These are phyloP conservation scores for Trifolium pratense DNA, from an alignment of 306 rosid species.

Conservation along the genomic window DNA sequence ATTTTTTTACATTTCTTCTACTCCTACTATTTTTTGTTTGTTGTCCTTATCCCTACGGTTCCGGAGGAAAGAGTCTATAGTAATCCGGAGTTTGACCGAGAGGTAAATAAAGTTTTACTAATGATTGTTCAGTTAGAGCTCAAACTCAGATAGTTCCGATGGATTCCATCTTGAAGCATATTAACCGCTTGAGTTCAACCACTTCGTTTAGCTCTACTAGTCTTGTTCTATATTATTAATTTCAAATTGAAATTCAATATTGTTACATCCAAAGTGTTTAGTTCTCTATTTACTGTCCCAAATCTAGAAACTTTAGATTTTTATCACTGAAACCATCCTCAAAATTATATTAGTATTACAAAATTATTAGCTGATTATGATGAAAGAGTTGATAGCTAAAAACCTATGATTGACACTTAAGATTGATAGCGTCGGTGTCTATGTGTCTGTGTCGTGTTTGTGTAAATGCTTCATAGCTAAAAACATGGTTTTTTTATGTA, in stretches of 20 bases:
- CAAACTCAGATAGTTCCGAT: no score
- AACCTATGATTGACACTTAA: background rate
- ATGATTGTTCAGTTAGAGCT: no score
- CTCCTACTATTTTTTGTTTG: no score
- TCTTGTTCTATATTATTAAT: constrained; percentile 5
- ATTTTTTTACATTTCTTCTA: background rate
- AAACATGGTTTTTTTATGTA: background rate
- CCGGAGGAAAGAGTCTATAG: no score
- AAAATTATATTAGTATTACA: background rate
- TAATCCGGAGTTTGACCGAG: no score
- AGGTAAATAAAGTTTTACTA: no score
- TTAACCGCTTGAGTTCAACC: background rate
- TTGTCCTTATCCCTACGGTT: no score
- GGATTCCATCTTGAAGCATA: no score
- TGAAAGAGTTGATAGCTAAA: constrained; percentile 20
- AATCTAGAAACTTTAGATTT: background rate
- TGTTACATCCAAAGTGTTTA: background rate
- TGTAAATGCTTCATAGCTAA: background rate
- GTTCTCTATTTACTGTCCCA: constrained; percentile 23
- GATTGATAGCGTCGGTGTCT: background rate
- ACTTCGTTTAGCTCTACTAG: background rate
- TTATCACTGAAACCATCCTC: background rate
- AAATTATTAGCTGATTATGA: background rate
- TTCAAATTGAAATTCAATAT: constrained; percentile 16
- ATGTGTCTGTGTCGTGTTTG: background rate